Evolutionary conservation across 306 rosid species (phyloP).

Genomic region (Cotoneaster glaucophyllus): DNA sequence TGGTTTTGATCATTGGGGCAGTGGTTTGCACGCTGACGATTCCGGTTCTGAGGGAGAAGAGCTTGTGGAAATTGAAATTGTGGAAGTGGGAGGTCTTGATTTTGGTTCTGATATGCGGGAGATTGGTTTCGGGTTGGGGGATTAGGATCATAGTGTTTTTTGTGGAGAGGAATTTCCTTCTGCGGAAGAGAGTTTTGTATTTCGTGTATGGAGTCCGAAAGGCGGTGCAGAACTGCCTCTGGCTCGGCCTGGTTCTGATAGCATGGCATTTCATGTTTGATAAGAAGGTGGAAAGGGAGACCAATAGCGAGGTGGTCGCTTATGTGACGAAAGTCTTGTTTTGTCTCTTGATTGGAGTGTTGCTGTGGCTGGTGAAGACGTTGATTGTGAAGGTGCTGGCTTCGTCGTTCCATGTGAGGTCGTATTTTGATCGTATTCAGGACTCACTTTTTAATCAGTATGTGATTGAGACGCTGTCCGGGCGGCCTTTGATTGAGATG

Average conservation of each 20-base stretch:
- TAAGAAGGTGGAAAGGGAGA: constrained; percentile 56
- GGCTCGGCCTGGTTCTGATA: constrained; percentile 75
- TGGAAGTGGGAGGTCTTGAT: constrained; percentile 91
- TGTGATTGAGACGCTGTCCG: constrained; percentile 73
- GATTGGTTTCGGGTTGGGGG: constrained; percentile 80
- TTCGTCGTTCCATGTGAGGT: constrained; percentile 75
- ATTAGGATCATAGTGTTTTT: constrained; percentile 51
- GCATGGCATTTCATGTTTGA: constrained; percentile 74
- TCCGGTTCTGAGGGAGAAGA: constrained; percentile 25
- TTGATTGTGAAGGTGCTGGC: constrained; percentile 72
- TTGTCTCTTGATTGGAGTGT: constrained; percentile 58
- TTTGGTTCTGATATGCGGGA: constrained; percentile 66
- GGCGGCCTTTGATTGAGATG: constrained; percentile 62
- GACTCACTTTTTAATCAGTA: constrained; percentile 74
- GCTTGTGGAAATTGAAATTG: constrained; percentile 47
- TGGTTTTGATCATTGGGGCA: constrained; percentile 51
- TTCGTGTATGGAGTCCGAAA: constrained; percentile 72
- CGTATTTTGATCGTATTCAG: constrained; percentile 81
- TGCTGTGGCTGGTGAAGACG: constrained; percentile 74
- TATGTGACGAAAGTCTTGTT: constrained; percentile 52
- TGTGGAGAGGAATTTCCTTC: constrained; percentile 64
- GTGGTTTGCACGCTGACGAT: constrained; percentile 39
- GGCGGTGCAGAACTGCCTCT: constrained; percentile 68
- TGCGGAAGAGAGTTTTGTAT: constrained; percentile 68
- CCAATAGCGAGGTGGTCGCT: constrained; percentile 19